phyloP scores from a whole-genome alignment of 345 rosid genomes.

The Eucalyptus paniculata region DNA sequence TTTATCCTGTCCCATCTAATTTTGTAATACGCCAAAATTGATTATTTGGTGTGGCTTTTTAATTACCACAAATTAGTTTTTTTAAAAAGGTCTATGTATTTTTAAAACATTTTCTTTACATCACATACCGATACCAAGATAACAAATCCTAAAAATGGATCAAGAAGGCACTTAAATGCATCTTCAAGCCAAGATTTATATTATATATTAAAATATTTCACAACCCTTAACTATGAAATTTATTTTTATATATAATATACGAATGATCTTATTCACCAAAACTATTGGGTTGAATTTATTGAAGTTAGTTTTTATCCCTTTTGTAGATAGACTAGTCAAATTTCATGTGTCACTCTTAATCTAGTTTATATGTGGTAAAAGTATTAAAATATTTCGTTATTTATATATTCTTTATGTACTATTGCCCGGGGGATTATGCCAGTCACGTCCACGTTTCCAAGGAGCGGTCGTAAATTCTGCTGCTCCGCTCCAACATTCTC shows the following conservation, averaged over 20 bases:
- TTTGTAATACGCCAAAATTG: no score
- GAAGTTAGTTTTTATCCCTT: neutral
- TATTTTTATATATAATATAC: no score
- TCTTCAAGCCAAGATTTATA: neutral
- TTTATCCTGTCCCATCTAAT: neutral
- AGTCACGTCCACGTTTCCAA: neutral
- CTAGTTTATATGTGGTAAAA: rapidly evolving
- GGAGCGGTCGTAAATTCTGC: neutral
- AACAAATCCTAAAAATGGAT: neutral
- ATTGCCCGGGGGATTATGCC: neutral
- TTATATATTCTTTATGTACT: neutral
- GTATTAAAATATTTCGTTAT: no score
- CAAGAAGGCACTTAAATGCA: neutral
- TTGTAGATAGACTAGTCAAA: no score
- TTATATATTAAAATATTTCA: no score
- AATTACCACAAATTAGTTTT: neutral
- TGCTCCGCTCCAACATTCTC: neutral
- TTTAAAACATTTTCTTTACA: no score
- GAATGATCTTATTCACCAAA: neutral
- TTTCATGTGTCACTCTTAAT: no score
- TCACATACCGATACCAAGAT: neutral
- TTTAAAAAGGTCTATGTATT: neutral
- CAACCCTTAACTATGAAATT: no score
- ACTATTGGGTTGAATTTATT: no score
- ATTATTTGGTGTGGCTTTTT: neutral